A percentile compares a stretch with the other conserved stretches of the same genome.
These are phyloP conservation scores for Papiliotrema terrestris DNA, from an alignment of 1,284 basidiomycete species.

Conservation along the genomic window DNA sequence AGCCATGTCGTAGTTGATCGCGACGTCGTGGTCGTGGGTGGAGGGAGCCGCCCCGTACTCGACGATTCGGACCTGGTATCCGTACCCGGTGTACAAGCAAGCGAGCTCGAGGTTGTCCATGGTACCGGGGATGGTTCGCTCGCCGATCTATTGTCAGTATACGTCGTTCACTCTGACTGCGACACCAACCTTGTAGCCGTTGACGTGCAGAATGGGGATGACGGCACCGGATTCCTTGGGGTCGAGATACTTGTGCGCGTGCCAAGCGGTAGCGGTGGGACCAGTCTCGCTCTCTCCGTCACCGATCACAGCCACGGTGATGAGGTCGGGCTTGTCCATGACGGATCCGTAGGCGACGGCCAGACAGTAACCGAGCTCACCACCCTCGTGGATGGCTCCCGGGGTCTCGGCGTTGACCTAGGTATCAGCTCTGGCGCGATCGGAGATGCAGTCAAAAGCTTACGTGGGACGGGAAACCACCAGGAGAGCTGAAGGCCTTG, in stretches of 20 bases:
- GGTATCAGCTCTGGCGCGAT: not conserved
- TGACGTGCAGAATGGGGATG: conserved; percentile 79
- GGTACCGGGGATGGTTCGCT: conserved; percentile 81
- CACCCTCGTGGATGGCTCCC: conserved; percentile 82
- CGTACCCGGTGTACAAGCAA: conserved; percentile 59
- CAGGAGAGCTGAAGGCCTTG: conserved; percentile 51
- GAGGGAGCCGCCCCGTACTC: conserved; percentile 56
- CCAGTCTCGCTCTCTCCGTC: conserved; percentile 87
- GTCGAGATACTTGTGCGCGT: conserved; percentile 79
- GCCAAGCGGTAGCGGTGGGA: conserved; percentile 76
- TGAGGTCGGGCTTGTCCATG: conserved; percentile 83
- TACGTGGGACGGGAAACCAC: conserved; percentile 54
- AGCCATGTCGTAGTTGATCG: conserved; percentile 59
- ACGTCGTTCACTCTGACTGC: not conserved
- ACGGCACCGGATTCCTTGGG: conserved; percentile 87
- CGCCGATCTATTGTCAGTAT: conserved; percentile 71
- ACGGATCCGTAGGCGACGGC: conserved; percentile 71
- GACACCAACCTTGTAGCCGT: conserved; percentile 53
- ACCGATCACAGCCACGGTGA: conserved; percentile 73
- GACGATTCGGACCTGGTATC: conserved; percentile 81
- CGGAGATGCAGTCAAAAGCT: conserved; percentile 19
- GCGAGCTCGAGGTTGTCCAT: conserved; percentile 72
- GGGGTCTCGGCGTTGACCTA: conserved; percentile 70
- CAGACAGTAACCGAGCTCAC: conserved; percentile 84
- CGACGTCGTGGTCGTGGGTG: conserved; percentile 39